Percentiles rank a stretch among this genome's conserved stretches.
Evolutionary conservation across 2,329 filamentous ascomycete genomes (phyloP).

Genomic region (Ophiostoma ips): DNA sequence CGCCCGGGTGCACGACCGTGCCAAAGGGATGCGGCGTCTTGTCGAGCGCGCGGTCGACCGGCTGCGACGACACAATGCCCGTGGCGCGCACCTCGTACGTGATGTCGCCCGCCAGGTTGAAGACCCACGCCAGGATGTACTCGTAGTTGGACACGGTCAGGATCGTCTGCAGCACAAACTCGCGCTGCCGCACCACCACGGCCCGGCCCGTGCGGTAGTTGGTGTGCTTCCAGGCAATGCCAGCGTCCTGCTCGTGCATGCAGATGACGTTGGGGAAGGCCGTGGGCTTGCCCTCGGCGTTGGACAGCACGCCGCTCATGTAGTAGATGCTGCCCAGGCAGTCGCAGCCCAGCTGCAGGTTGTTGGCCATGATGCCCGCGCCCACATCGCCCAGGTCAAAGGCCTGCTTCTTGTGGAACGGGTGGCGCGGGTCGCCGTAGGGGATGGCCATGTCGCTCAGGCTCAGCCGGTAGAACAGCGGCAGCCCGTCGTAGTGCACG

Average conservation of each 20-base stretch:
- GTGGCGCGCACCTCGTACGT: constrained; percentile 50
- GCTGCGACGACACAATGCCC: constrained; percentile 44
- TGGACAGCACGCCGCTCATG: constrained; percentile 30
- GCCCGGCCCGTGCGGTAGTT: constrained; percentile 44
- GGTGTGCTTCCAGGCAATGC: constrained; percentile 58
- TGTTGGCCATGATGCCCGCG: constrained; percentile 51
- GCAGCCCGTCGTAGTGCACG: constrained; percentile 50
- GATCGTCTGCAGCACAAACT: constrained; percentile 54
- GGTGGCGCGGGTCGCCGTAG: constrained; percentile 50
- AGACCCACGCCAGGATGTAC: constrained; percentile 33
- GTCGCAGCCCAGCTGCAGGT: constrained; percentile 53
- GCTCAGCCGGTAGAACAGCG: constrained; percentile 51
- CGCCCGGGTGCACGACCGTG: constrained; percentile 48
- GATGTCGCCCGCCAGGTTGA: constrained; percentile 48
- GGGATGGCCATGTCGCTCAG: constrained; percentile 55
- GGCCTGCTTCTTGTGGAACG: constrained; percentile 55
- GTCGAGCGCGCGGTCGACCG: constrained; percentile 40
- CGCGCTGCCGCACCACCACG: constrained; percentile 21
- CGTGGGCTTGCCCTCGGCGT: constrained; percentile 35
- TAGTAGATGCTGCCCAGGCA: constrained; percentile 53
- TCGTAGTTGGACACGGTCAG: constrained; percentile 53
- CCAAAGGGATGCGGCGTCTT: constrained; percentile 38
- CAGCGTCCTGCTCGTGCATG: constrained; percentile 56
- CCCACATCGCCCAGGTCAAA: constrained; percentile 61
- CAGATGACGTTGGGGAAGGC: constrained; percentile 43